Conservation (phyloP, 192 early-diverging fungal species). For the Umbelopsis vinacea region DNA sequence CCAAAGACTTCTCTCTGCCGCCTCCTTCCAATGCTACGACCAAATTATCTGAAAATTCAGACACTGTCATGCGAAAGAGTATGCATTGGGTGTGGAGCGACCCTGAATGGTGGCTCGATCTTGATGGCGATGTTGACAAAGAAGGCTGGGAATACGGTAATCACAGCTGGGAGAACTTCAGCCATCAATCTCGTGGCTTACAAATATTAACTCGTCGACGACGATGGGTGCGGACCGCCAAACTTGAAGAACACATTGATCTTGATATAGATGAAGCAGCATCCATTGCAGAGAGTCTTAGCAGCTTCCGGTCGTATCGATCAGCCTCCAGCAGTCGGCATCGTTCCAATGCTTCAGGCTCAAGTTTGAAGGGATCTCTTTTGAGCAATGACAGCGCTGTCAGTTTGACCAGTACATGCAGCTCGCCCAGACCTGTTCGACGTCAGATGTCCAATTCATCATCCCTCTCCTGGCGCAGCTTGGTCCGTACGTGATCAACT, state of each 20-base stretch:
- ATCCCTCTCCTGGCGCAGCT: neutral
- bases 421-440: conserved; percentile 9
- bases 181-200: conserved; percentile 38
- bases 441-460: conserved; percentile 8
- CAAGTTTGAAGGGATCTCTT: conserved; percentile 6
- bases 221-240: conserved; percentile 50
- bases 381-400: conserved; percentile 14
- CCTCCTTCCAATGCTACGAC: conserved; percentile 38
- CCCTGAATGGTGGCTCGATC: conserved; percentile 48
- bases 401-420: neutral
- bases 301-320: neutral
- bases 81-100: conserved; percentile 54
- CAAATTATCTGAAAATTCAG: conserved; percentile 40
- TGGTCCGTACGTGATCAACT: neutral
- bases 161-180: conserved; percentile 49
- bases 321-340: neutral
- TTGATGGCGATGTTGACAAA: conserved; percentile 40
- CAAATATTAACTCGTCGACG: conserved; percentile 49
- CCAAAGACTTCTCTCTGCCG: conserved; percentile 47
- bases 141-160: conserved; percentile 58
- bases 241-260: conserved; percentile 46
- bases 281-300: conserved; percentile 23
- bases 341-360: neutral
- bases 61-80: conserved; percentile 50
- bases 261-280: conserved; percentile 34